A percentile compares a stretch with the other conserved stretches of the same genome.
Evolutionary conservation across 1,139 yeast genomes (phyloP).

Genomic region (Komagataea norvegica): DNA sequence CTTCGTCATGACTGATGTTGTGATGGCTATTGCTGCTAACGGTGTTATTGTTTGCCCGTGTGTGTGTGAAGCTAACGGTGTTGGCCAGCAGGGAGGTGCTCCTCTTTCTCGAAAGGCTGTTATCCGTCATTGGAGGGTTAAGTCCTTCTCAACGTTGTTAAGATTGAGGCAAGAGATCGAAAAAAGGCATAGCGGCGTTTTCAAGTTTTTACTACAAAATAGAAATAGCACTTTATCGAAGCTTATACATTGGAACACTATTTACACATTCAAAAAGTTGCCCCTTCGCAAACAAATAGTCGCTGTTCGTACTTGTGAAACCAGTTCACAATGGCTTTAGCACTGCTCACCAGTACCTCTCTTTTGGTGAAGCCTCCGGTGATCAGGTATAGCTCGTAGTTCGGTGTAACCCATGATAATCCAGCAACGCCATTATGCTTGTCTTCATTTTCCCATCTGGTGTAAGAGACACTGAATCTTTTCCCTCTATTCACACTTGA

Average conservation of each 20-base stretch:
- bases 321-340: conserved; percentile 52
- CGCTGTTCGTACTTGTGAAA: conserved; percentile 51
- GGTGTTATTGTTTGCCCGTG: conserved; percentile 10
- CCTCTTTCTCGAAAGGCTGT: conserved; percentile 17
- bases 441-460: conserved; percentile 33
- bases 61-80: conserved; percentile 24
- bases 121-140: too few relatives aligned
- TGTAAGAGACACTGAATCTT: conserved; percentile 25
- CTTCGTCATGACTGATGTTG: conserved; percentile 6
- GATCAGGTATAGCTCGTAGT: conserved; percentile 50
- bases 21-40: background rate
- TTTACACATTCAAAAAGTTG: conserved; percentile 36
- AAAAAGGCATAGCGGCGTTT: too few relatives aligned
- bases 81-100: conserved; percentile 25
- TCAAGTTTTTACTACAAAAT: too few relatives aligned
- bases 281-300: conserved; percentile 59
- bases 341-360: conserved; percentile 46
- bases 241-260: background rate
- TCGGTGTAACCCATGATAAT: conserved; percentile 51
- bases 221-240: too few relatives aligned
- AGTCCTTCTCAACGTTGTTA: too few relatives aligned
- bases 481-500: conserved; percentile 16
- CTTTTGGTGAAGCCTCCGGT: conserved; percentile 45
- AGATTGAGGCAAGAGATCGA: too few relatives aligned
- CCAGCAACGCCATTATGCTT: conserved; percentile 38